These are phyloP conservation scores for Blastobotrys peoriensis DNA, from an alignment of 805 yeast genomes.

Conservation along the genomic window DNA sequence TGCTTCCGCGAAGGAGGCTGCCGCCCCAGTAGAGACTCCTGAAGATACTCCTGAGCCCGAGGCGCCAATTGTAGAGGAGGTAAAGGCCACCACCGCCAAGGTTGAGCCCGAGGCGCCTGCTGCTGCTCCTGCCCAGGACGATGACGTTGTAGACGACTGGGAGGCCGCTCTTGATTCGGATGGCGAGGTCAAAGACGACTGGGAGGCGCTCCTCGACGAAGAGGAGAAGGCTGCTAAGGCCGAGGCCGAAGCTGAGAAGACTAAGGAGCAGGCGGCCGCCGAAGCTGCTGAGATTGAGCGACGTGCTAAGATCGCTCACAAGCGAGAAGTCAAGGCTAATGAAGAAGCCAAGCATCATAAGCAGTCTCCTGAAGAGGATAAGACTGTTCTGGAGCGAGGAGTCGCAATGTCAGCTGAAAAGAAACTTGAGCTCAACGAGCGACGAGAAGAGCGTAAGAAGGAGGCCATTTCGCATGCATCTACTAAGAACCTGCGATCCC, in stretches of 20 bases:
- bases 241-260: constrained; percentile 10
- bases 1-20: constrained; percentile 6
- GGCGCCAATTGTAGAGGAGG: constrained; percentile 20
- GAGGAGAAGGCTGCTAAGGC: constrained; percentile 12
- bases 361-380: constrained; percentile 26
- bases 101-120: constrained; percentile 21
- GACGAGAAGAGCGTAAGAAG: constrained; percentile 32
- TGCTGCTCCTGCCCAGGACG: constrained; percentile 39
- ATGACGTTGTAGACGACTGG: constrained; percentile 77
- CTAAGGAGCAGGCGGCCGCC: constrained; percentile 24
- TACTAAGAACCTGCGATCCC: constrained; percentile 79
- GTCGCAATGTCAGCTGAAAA: constrained; percentile 28
- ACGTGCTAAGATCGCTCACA: constrained; percentile 11
- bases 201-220: constrained; percentile 19
- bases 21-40: constrained; percentile 4
- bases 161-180: constrained; percentile 53
- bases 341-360: constrained; percentile 19
- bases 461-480: constrained; percentile 33
- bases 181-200: constrained; percentile 45
- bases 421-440: constrained; percentile 36
- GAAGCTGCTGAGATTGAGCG: constrained; percentile 30
- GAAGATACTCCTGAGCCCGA: constrained; percentile 15
- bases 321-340: constrained; percentile 29
- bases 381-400: constrained; percentile 26
- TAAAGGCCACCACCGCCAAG: constrained; percentile 8